phyloP scores from a whole-genome alignment of 495 filamentous ascomycete species.

The Aspergillus bridgeri region DNA sequence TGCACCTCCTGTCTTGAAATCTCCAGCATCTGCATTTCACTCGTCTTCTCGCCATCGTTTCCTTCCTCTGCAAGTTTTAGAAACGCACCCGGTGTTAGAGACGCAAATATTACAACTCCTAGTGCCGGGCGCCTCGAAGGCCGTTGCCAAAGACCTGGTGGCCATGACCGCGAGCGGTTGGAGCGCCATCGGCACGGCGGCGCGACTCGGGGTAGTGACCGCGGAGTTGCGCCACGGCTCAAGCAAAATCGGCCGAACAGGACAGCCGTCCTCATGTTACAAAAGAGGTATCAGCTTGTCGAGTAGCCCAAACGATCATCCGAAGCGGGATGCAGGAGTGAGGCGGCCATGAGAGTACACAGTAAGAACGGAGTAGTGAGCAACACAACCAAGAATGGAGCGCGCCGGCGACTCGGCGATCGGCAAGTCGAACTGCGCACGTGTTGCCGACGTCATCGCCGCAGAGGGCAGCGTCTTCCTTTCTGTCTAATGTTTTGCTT shows the following conservation, averaged over 20 bases:
- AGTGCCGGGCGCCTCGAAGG: slow-evolving; percentile 25
- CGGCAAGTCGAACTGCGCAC: neutral
- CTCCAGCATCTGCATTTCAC: slow-evolving; percentile 81
- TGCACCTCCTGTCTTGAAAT: slow-evolving; percentile 71
- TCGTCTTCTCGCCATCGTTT: slow-evolving; percentile 62
- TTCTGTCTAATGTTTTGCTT: no score
- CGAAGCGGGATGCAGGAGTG: neutral
- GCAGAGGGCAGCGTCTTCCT: no score
- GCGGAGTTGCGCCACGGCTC: slow-evolving; percentile 31
- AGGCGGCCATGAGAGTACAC: neutral
- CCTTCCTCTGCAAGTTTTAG: slow-evolving; percentile 66
- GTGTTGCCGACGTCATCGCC: slow-evolving; percentile 8
- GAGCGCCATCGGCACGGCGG: slow-evolving; percentile 18
- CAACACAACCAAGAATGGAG: no score
- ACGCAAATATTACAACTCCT: slow-evolving; percentile 45
- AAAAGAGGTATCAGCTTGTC: slow-evolving; percentile 15
- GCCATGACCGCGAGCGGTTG: slow-evolving; percentile 23
- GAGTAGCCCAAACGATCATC: slow-evolving; percentile 3
- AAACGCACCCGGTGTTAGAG: slow-evolving; percentile 65
- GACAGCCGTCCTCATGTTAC: slow-evolving; percentile 55
- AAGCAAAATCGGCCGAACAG: slow-evolving; percentile 54
- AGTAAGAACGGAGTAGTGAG: no score
- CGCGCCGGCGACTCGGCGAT: neutral
- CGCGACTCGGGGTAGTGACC: slow-evolving; percentile 16
- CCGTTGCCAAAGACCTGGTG: slow-evolving; percentile 22